Percentiles rank a stretch among this genome's conserved stretches.
These are phyloP conservation scores for Sugiyamaella xylanicola DNA, from an alignment of 1,139 yeast species.

Conservation along the genomic window DNA sequence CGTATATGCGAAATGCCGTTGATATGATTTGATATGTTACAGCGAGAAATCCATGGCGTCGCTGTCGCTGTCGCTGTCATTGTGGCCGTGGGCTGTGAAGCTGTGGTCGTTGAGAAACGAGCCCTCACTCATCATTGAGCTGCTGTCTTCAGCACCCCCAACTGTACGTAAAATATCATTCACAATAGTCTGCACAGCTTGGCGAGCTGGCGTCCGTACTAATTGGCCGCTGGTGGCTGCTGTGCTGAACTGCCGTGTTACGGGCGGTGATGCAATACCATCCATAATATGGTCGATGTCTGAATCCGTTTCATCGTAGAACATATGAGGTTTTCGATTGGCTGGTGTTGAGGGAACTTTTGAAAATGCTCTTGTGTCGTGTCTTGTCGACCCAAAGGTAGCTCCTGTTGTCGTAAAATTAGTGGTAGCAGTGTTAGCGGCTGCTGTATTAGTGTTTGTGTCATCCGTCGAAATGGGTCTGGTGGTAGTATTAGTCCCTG, in stretches of 20 bases:
- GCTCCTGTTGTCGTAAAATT: background rate
- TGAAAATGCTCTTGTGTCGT: background rate
- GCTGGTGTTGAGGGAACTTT: conserved; percentile 14
- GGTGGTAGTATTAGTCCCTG: background rate
- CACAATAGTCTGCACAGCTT: conserved; percentile 35
- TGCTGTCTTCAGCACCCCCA: conserved; percentile 26
- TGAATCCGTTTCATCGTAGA: conserved; percentile 31
- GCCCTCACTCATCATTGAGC: conserved; percentile 23
- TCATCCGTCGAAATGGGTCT: conserved; percentile 11
- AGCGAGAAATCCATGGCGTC: conserved; percentile 17
- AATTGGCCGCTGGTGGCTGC: conserved; percentile 24
- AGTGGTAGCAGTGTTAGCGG: background rate
- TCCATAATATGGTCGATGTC: conserved; percentile 32
- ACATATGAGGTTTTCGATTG: conserved; percentile 16
- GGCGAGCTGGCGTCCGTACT: conserved; percentile 36
- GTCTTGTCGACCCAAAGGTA: background rate
- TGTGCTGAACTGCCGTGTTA: conserved; percentile 34
- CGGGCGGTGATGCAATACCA: conserved; percentile 39
- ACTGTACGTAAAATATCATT: conserved; percentile 32
- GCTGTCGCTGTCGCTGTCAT: conserved; percentile 14
- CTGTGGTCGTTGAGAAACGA: conserved; percentile 19
- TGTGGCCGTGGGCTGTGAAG: conserved; percentile 6
- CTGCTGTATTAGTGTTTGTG: conserved; percentile 8
- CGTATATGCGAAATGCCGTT: too few relatives aligned
- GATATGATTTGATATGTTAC: too few relatives aligned